Evolutionary conservation across 257 asterid genomes (phyloP).

Genomic region (Dorcoceras hygrometricum): DNA sequence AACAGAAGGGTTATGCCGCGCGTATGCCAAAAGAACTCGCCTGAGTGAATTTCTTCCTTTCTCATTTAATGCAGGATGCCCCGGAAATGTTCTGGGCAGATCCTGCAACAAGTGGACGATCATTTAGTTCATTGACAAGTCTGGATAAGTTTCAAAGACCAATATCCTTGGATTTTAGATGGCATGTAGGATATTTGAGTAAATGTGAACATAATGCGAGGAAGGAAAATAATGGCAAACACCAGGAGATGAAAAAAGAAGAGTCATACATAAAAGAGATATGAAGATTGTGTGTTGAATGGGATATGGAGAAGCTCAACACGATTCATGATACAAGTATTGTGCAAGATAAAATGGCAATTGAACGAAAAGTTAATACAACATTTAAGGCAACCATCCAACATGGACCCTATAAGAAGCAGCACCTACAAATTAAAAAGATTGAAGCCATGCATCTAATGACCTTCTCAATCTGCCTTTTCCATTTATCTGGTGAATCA

Average conservation of each 20-base stretch:
- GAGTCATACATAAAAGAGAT: conserved; percentile 15
- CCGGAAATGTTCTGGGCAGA: conserved; percentile 92
- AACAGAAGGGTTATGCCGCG: conserved; percentile 85
- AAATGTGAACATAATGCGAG: conserved; percentile 14
- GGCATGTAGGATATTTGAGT: conserved; percentile 5
- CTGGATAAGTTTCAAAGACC: conserved; percentile 20
- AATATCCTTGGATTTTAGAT: not conserved
- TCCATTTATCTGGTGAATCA: conserved; percentile 66
- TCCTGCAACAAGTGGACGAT: conserved; percentile 51
- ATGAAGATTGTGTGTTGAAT: conserved; percentile 12
- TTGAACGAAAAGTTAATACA: conserved; percentile 35
- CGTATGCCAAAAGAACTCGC: conserved; percentile 86
- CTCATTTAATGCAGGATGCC: conserved; percentile 90
- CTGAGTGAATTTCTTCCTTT: conserved; percentile 77
- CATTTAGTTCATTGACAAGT: conserved; percentile 30
- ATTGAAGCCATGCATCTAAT: conserved; percentile 94
- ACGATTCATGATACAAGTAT: conserved; percentile 9
- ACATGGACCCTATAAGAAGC: conserved; percentile 83
- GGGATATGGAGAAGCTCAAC: conserved; percentile 14
- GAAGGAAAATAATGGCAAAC: conserved; percentile 5
- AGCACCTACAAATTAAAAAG: conserved; percentile 92
- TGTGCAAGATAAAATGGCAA: conserved; percentile 27
- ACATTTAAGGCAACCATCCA: conserved; percentile 52
- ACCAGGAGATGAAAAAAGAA: conserved; percentile 9
- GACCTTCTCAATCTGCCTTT: conserved; percentile 99